Percentiles rank a stretch among this genome's conserved stretches.
Conservation (phyloP, 306 rosid genomes). For the barrel medic (Medicago truncatula) region DNA sequence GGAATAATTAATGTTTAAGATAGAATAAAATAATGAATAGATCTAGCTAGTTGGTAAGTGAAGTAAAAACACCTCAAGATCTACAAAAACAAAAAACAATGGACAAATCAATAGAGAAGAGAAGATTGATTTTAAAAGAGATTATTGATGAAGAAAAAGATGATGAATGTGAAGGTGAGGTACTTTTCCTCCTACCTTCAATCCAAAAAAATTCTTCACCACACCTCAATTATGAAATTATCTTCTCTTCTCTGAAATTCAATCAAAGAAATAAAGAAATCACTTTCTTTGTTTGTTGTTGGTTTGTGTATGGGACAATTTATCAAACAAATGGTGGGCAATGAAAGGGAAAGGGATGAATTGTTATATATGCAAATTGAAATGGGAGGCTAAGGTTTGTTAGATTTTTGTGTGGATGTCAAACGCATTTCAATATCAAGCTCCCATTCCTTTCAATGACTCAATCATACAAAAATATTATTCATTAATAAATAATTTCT, state of each 20-base stretch:
- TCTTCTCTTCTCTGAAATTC: conserved; percentile 28
- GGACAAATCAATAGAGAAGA: conserved; percentile 30
- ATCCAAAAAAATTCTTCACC: conserved; percentile 56
- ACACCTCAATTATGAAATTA: conserved; percentile 51
- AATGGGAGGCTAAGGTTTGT: conserved; percentile 54
- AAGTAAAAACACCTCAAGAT: conserved; percentile 50
- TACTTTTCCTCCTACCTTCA: conserved; percentile 43
- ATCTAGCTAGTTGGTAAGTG: conserved; percentile 50
- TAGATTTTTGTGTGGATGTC: conserved; percentile 56
- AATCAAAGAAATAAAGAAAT: conserved; percentile 42
- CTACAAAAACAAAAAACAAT: conserved; percentile 33
- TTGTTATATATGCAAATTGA: conserved; percentile 32
- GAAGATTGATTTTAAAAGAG: conserved; percentile 42
- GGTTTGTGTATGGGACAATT: conserved; percentile 40
- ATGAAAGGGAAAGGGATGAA: conserved; percentile 29
- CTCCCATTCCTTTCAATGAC: conserved; percentile 24
- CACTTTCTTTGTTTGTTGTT: conserved; percentile 2
- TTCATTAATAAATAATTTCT: background rate
- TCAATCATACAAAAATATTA: conserved; percentile 10
- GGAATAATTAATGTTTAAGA: conserved; percentile 37
- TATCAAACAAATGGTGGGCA: conserved; percentile 49
- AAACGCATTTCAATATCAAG: conserved; percentile 45
- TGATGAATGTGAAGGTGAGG: conserved; percentile 55
- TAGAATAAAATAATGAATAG: conserved; percentile 38
- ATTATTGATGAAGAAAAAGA: conserved; percentile 47